These are phyloP conservation scores for Penicillium odoratum DNA, from an alignment of 495 filamentous ascomycete genomes.

Conservation along the genomic window DNA sequence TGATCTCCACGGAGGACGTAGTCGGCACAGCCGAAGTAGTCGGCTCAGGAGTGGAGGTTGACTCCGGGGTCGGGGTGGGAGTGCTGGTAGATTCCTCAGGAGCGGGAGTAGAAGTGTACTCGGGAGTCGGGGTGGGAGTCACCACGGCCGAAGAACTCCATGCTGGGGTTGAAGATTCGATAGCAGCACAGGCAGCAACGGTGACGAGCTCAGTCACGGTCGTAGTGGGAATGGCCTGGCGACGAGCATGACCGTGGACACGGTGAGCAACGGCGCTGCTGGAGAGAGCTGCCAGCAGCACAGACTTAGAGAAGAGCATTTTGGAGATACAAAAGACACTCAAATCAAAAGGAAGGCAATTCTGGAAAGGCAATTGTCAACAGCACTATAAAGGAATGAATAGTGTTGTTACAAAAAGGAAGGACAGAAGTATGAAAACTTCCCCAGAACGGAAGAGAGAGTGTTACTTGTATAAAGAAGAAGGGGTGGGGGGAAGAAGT, in stretches of 20 bases:
- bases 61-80: not conserved
- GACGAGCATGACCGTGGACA: constrained; percentile 26
- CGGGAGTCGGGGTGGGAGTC: constrained; percentile 3
- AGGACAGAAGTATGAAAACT: constrained; percentile 10
- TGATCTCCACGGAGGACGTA: not conserved
- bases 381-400: constrained; percentile 5
- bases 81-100: constrained; percentile 5
- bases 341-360: not conserved
- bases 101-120: constrained; percentile 3
- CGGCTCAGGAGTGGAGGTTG: constrained; percentile 7
- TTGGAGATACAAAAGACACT: constrained; percentile 4
- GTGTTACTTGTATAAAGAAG: not conserved
- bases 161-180: not conserved
- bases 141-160: not conserved
- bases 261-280: constrained; percentile 24
- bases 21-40: constrained; percentile 2
- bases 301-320: constrained; percentile 36
- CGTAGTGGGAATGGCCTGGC: constrained; percentile 16
- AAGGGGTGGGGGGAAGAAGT: not conserved
- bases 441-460: not conserved
- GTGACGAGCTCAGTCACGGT: constrained; percentile 19
- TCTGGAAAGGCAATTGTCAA: not conserved
- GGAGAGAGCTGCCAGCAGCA: constrained; percentile 37
- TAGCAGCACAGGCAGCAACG: constrained; percentile 14
- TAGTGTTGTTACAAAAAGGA: constrained; percentile 3